Evolutionary conservation across 106 monocot species (phyloP), one percentile per base, ranked within the genome.

Genomic region (Acorus calamus): DNA sequence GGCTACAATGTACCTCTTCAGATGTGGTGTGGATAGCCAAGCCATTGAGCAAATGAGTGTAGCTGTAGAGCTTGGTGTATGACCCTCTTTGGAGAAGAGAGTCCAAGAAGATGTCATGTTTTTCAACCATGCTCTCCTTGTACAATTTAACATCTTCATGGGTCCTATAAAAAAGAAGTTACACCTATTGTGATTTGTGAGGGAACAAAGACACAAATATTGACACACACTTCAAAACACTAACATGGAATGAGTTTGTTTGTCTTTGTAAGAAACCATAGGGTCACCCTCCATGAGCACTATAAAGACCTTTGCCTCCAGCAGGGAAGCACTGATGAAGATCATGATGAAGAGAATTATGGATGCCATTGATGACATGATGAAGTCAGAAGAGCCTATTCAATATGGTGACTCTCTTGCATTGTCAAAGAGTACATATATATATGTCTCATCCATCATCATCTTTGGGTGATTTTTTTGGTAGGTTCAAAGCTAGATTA

Each of bases 231-330:
- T 28, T 28, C 28, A 59, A 52, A 55, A 14, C 44, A 58, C 81
- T 10, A 76, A 76, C 81, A 73, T 73, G 6, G 50, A 7, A 58
- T 49, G 43, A 8, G 60, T 65, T 47, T 42, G 52, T 28, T 62
- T 68, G 50, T 76, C 42, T 47, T 69, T 74, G 56, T 77, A 74
- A n/a, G 77, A 70, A 47, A 78, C 68, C 12, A 78, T 64, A 46
- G 83, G 68, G 50, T 76, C 83, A 71, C 79, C 83, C 71, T 83
- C 83, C 75, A 83, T 75, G 49, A 83, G 45, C 52, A 79, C 83
- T 59, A 83, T 68, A 58, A 59, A 83, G 64, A 83, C 79, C 65
- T 83, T 69, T 8, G 79, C 77, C n/a, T 47, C 45, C 2, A 62
- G 65, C 43, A 52, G 47, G 41, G 55, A 50, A 4, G 50, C 41